Conservation (phyloP, 805 yeast species). For the Martiniozyma abietophila region DNA sequence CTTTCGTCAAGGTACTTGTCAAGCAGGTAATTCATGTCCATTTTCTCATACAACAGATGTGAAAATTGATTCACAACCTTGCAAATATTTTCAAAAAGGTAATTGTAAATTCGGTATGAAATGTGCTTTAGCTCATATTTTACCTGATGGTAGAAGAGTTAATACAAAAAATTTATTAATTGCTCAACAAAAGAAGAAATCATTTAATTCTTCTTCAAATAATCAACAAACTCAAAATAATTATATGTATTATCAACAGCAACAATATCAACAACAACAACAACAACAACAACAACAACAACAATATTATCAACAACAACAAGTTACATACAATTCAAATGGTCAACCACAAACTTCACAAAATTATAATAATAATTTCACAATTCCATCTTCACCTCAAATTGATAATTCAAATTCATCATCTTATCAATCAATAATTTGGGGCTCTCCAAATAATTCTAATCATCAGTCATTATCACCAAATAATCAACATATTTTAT, state of each 20-base stretch:
- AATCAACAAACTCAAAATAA: conserved; percentile 12
- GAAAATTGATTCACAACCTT: conserved; percentile 49
- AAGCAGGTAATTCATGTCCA: conserved; percentile 89
- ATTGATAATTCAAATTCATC: conserved; percentile 13
- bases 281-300: conserved; percentile 6
- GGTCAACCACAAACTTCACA: too few relatives aligned
- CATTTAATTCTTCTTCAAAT: neutral
- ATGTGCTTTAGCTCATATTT: conserved; percentile 87
- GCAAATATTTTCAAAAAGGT: conserved; percentile 95
- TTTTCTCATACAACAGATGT: conserved; percentile 71
- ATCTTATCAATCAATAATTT: conserved; percentile 3
- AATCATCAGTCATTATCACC: too few relatives aligned
- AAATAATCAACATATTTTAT: neutral
- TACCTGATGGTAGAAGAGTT: conserved; percentile 82
- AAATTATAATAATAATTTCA: too few relatives aligned
- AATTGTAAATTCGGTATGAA: conserved; percentile 91
- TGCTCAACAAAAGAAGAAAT: conserved; percentile 7
- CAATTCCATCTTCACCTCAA: conserved; percentile 19
- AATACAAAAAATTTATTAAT: conserved; percentile 35
- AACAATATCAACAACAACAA: conserved; percentile 7
- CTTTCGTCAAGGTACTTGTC: conserved; percentile 86
- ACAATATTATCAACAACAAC: conserved; percentile 2
- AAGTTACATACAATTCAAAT: conserved; percentile 8
- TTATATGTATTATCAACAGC: conserved; percentile 17
- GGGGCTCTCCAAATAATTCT: too few relatives aligned